Percentiles rank a stretch among this genome's conserved stretches.
Conservation (phyloP, 1,139 yeast genomes). For the Blastobotrys raffinosifermentans region DNA sequence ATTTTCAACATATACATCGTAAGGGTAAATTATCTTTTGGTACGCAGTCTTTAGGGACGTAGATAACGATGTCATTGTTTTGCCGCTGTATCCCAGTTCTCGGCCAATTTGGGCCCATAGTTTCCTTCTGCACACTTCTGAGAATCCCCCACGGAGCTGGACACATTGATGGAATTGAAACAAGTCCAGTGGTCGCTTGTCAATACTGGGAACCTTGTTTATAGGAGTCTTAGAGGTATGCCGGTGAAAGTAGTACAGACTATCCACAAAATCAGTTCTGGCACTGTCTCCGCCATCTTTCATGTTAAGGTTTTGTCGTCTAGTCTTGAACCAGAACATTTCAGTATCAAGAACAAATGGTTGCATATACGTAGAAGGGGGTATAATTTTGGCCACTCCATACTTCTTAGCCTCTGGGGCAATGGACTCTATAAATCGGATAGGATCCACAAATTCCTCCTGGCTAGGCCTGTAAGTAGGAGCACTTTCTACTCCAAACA, state of each 20-base stretch:
- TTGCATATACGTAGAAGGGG: slow-evolving; percentile 41
- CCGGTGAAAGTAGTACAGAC: slow-evolving; percentile 34
- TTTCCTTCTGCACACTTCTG: slow-evolving; percentile 36
- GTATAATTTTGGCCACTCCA: slow-evolving; percentile 70
- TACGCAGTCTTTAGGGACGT: slow-evolving; percentile 58
- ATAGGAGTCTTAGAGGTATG: slow-evolving; percentile 23
- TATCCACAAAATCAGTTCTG: slow-evolving; percentile 26
- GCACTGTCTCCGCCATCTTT: slow-evolving; percentile 27
- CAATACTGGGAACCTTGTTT: slow-evolving; percentile 32
- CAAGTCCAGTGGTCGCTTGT: slow-evolving; percentile 36
- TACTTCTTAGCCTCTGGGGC: slow-evolving; percentile 40
- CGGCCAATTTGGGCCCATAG: slow-evolving; percentile 50
- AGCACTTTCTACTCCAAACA: slow-evolving; percentile 32
- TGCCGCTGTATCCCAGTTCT: slow-evolving; percentile 68
- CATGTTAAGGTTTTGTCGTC: slow-evolving; percentile 44
- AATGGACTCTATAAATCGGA: slow-evolving; percentile 27
- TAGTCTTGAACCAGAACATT: slow-evolving; percentile 46
- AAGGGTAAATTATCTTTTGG: slow-evolving; percentile 32
- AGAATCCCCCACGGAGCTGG: slow-evolving; percentile 35
- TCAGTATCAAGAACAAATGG: slow-evolving; percentile 45
- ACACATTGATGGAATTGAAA: slow-evolving; percentile 34
- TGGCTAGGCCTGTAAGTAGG: slow-evolving; percentile 45
- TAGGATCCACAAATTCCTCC: slow-evolving; percentile 44
- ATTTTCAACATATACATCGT: slow-evolving; percentile 28
- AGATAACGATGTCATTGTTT: slow-evolving; percentile 64